Percentiles rank a stretch among this genome's conserved stretches.
Conservation (phyloP, 139 green algal species). For the Nannochloris sp. region DNA sequence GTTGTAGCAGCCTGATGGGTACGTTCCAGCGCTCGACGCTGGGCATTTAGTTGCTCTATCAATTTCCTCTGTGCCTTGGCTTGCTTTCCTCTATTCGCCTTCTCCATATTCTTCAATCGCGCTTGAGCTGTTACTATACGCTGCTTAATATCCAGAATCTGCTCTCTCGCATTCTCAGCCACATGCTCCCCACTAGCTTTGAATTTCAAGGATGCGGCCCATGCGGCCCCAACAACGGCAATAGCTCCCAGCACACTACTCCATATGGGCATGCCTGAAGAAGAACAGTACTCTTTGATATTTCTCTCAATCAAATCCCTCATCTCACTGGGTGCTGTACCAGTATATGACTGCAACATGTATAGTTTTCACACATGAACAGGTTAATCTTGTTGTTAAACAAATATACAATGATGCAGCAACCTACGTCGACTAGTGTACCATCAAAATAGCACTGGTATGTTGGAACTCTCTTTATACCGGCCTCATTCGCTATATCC, state of each 20-base stretch:
- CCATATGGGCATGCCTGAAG: background rate
- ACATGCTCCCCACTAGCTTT: background rate
- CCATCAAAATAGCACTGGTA: conserved; percentile 12
- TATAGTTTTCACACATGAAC: background rate
- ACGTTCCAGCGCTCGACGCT: background rate
- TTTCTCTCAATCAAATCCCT: background rate
- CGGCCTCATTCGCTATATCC: conserved; percentile 1
- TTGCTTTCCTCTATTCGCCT: conserved; percentile 10
- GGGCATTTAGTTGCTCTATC: conserved; percentile 5
- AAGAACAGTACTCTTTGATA: background rate
- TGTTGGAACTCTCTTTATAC: conserved; percentile 3
- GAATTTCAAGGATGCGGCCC: background rate
- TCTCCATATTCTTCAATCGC: conserved; percentile 7
- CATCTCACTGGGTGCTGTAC: background rate
- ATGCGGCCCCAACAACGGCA: background rate
- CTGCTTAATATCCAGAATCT: conserved; percentile 12
- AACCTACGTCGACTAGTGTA: conserved; percentile 3
- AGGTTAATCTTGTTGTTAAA: background rate
- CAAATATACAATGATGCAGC: background rate
- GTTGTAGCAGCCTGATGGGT: background rate
- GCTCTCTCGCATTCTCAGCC: background rate
- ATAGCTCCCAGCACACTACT: background rate
- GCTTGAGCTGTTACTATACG: conserved; percentile 1
- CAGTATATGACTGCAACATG: conserved; percentile 2
- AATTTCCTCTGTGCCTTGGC: conserved; percentile 6